Conservation (phyloP, 257 asterid genomes). For the Haberlea rhodopensis region DNA sequence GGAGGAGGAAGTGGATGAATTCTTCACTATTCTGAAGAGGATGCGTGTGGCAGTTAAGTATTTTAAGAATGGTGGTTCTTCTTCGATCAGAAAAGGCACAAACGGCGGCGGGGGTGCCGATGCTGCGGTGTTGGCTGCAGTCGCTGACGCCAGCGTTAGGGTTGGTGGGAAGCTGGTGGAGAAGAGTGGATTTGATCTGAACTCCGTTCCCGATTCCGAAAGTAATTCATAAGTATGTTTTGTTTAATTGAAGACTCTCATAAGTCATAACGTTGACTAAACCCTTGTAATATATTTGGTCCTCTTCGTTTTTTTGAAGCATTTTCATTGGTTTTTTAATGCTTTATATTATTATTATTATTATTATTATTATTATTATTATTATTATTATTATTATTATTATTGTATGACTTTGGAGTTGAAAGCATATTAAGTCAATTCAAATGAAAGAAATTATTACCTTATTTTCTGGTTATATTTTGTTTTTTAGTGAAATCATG, state of each 20-base stretch:
- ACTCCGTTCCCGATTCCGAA: background rate
- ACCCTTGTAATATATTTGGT: background rate
- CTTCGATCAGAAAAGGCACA: background rate
- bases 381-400: too few relatives aligned
- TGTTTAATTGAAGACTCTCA: too few relatives aligned
- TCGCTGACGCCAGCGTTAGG: background rate
- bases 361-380: too few relatives aligned
- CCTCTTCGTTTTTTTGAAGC: background rate
- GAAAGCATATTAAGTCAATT: too few relatives aligned
- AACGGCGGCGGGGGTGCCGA: too few relatives aligned
- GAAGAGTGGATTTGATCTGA: background rate
- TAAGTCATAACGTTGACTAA: too few relatives aligned
- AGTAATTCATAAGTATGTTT: background rate
- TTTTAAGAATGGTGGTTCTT: constrained; percentile 19
- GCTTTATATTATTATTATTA: too few relatives aligned
- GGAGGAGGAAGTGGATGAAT: constrained; percentile 41
- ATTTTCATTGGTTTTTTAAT: too few relatives aligned
- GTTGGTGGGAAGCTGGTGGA: background rate
- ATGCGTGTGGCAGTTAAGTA: constrained; percentile 35
- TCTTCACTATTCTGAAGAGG: constrained; percentile 31
- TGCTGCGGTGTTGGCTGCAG: background rate
- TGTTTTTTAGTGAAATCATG: too few relatives aligned
- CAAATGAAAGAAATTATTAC: too few relatives aligned
- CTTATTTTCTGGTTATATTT: constrained; percentile 11
- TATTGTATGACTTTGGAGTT: too few relatives aligned